Evolutionary conservation across 306 rosid genomes (phyloP).

Genomic region (Malus sylvestris): DNA sequence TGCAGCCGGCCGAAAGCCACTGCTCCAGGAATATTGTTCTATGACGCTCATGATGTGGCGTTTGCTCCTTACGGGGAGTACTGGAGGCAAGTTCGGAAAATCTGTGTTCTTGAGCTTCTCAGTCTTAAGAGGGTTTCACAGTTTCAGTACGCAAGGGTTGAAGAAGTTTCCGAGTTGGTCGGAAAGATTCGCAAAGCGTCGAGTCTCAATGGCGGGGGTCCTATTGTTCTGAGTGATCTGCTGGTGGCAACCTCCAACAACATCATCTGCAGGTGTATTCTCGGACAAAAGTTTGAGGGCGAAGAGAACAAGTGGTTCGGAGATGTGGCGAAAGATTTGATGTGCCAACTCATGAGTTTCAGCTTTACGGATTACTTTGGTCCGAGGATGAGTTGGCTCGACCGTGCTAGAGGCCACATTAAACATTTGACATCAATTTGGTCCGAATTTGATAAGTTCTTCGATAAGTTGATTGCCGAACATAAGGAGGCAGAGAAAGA

Average conservation of each 20-base stretch:
- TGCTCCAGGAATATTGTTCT: constrained; percentile 1
- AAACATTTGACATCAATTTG: constrained; percentile 6
- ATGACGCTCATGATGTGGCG: constrained; percentile 17
- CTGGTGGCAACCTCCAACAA: constrained; percentile 12
- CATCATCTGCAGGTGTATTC: constrained; percentile 17
- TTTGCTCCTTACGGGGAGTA: constrained; percentile 25
- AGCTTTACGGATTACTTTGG: constrained; percentile 26
- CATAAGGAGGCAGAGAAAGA: neutral
- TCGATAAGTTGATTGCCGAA: constrained; percentile 25
- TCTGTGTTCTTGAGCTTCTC: constrained; percentile 29
- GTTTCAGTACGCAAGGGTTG: constrained; percentile 4
- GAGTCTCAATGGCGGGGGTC: neutral
- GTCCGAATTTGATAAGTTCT: constrained; percentile 12
- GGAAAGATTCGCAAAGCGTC: neutral
- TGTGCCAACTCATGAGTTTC: neutral
- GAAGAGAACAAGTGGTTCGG: constrained; percentile 2
- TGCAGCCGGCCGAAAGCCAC: constrained; percentile 12
- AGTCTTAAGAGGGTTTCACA: constrained; percentile 25
- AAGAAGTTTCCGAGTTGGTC: constrained; percentile 16
- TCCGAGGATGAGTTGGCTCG: constrained; percentile 20
- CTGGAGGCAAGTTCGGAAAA: constrained; percentile 29
- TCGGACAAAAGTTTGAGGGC: constrained; percentile 16
- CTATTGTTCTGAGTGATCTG: constrained; percentile 20
- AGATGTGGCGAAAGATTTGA: neutral
- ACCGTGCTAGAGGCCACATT: constrained; percentile 18